Conservation (phyloP, 169 alveolate species). For the Plasmodium gaboni region DNA sequence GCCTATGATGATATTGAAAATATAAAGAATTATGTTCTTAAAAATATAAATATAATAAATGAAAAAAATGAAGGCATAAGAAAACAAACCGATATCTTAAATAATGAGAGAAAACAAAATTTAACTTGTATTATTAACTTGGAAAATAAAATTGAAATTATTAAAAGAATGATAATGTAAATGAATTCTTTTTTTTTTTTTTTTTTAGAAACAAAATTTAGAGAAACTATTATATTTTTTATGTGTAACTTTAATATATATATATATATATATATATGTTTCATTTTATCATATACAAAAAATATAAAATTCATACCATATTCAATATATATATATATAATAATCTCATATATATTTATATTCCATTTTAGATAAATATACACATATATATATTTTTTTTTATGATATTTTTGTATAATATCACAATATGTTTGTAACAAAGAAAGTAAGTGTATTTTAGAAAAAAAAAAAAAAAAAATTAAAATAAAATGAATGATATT, state of each 20-base stretch:
- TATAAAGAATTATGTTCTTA: conserved; percentile 18
- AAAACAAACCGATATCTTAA: conserved; percentile 46
- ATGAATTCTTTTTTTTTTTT: too few species aligned
- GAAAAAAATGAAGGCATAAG: conserved; percentile 58
- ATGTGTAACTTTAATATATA: too few species aligned
- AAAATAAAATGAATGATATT: conserved; percentile 45
- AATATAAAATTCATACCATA: too few species aligned
- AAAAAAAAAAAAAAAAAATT: background rate
- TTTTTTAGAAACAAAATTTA: too few species aligned
- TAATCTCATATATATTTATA: too few species aligned
- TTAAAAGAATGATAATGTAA: conserved; percentile 35
- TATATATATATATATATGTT: too few species aligned
- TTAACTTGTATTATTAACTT: conserved; percentile 34
- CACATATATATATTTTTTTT: background rate
- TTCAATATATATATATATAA: too few species aligned
- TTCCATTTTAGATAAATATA: too few species aligned
- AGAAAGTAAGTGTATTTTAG: too few species aligned
- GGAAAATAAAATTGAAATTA: conserved; percentile 39
- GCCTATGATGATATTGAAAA: conserved; percentile 24
- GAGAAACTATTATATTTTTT: too few species aligned
- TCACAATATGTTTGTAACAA: background rate
- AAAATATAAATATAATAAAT: conserved; percentile 43
- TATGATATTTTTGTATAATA: background rate
- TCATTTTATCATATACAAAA: too few species aligned
- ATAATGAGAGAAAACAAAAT: conserved; percentile 30